Base-by-base conservation (phyloP, 108 stramenopile genomes). In the Fistulifera solaris region DNA sequence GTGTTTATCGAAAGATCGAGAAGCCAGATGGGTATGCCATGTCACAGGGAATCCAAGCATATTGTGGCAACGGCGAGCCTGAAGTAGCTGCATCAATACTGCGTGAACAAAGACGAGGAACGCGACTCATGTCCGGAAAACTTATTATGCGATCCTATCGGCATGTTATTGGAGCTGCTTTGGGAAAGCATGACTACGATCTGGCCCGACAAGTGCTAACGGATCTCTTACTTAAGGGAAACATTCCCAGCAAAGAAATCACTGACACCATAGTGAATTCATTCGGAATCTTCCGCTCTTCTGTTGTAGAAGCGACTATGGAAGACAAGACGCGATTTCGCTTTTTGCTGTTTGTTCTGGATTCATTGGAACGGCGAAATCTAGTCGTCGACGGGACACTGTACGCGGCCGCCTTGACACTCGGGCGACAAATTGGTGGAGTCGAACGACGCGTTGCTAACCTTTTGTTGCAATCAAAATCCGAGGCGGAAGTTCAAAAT, bases 1-100 rank as follows among this genome's bases (percentile, higher is more conserved):
- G 82, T 40, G 68, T 90, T 17, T 90, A 74, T 53, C 50, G 50
- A 21, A 65, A 72, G 31, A 81, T 90, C 10, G 71, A 76, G 25
- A 75, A 77, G 44, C 84, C 85, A 11, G 88, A 90, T 59, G 70
- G 79, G 13, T 72, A 80, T 50, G 81, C 88, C 5, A 71, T 85
- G 42, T 65, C 66, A 17, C 72, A 80, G 43, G 88, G 81, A 16
- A 63, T 86, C 11, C 31, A 63, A 17, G 88, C 84, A 26, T 47
- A 81, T 12, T 81, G 81, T 48, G 48, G 54, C 26, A 59, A 56
- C 15, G 76, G 72, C 19, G 68, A 75, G 14, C 66, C 65, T 17
- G 52, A 52, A 22, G 68, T 59, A 41, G 84, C 84, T 0, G 39
- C 73, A 15, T 66, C 58, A 27, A 60, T 77, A 16, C 44, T 89